Base-by-base conservation (phyloP, 768 basidiomycete species). In the Mrakia blollopis region DNA sequence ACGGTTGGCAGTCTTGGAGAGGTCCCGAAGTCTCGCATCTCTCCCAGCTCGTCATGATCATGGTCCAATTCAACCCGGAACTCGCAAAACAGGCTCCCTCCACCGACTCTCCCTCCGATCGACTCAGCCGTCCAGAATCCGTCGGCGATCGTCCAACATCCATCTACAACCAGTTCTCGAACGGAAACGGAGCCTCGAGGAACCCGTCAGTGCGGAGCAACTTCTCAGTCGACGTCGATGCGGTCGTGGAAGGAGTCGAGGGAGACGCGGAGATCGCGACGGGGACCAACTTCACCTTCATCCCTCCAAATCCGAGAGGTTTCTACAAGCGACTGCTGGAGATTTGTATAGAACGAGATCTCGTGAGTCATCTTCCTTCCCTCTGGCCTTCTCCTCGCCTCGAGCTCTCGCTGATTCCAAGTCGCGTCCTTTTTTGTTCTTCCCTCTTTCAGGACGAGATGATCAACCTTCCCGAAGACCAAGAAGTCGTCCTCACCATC, bases 401-500 rank as follows among this genome's bases (percentile, higher is more conserved):
- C 32, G 47, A 50, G 47, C 47, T 50, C 47, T 50, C 18, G 47
- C 47, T 50, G 47, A 50, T 21, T n/a, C 18, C 47, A 18, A 16
- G 18, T 50, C 47, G 47, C 47, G 47, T 44, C 25, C 23, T 8
- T 28, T 52, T 35, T 16, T 28, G 39, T 35, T 16, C 18, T 30
- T 68, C 25, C 52, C 41, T n/a, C 21, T 37, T 30, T 44, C 60
- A 78, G 77, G 92, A 93, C 81, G 88, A 90, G 52, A 93, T 99
- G 92, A 87, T 91, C 69, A 91, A 91, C 65, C 90, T 98, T n/a
- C 80, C 80, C 4, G 85, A 85, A 71, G 91, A 93, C 80, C 93
- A 98, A 80, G 94, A 98, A 85, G 96, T 99, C 23, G 92, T 94
- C 0, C 85, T 98, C 52, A 92, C 93, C 10, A 98, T 99, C 75